Evolutionary conservation across 2,329 filamentous ascomycete genomes (phyloP), one percentile per base, ranked within the genome.

Genomic region (Colletotrichum sp.): DNA sequence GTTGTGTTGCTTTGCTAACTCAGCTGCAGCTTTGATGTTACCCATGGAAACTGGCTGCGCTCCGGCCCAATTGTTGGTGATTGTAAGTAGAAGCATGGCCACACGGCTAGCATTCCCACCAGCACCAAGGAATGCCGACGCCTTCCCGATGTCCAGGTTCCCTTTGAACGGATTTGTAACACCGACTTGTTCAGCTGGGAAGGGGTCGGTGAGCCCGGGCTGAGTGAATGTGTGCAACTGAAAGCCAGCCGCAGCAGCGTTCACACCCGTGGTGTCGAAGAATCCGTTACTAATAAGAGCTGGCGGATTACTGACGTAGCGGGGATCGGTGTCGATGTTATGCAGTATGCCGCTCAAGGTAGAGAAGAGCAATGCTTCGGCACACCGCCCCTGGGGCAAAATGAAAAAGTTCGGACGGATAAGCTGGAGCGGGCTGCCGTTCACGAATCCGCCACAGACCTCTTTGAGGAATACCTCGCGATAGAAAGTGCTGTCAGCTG

Each of bases 11-110:
- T 44, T 77, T 2, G 78, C 77, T 5, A 80, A 34, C 4, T 64
- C 59, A 3, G 76, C 72, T 8, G 77, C 72, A 9, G 68, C 73
- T 3, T 74, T 71, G 61, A 80, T 80, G 67, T 81, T 81, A 5
- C 55, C 78, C 78, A 81, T 79, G 7, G 79, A 81, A 8, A 81
- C 77, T 0, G 79, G 79, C 65, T 81, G 79, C 5, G 68, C 77
- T 6, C 77, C 79, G 4, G 78, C 79, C 78, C 77, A 79, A 59
- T 80, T 81, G 52, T 80, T 80, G 3, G 80, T 81, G 27, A 81
- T 78, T 1, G 79, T 81, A 8, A 80, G 66, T 19, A 81, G 32
- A 13, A 81, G 76, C 76, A 80, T 67, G 22, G 63, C 59, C 8
- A 61, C 59, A 1, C 19, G 59, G 19, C 28, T 22, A 32, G 16